These are phyloP conservation scores for Aspergillus avenaceus DNA, from an alignment of 495 filamentous ascomycete genomes.

Conservation along the genomic window DNA sequence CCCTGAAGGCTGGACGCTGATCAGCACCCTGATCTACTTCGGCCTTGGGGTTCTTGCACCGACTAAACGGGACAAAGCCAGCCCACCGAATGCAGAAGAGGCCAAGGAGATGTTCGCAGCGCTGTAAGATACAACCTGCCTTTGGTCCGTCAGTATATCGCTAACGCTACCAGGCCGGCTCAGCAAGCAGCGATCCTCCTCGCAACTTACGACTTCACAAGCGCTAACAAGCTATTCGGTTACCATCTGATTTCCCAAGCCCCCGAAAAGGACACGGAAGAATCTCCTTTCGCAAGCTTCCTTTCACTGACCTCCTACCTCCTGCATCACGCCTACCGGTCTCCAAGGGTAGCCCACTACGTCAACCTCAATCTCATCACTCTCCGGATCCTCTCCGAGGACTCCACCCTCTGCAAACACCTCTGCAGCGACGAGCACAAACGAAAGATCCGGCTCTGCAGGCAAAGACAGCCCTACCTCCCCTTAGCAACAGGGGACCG, in stretches of 20 bases:
- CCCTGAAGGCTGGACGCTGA: conserved; percentile 84
- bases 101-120: conserved; percentile 71
- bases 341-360: conserved; percentile 71
- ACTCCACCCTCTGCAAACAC: conserved; percentile 75
- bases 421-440: conserved; percentile 80
- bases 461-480: conserved; percentile 86
- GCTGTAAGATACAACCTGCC: conserved; percentile 52
- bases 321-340: conserved; percentile 87
- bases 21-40: conserved; percentile 75
- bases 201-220: conserved; percentile 86
- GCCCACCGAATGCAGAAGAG: conserved; percentile 61
- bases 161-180: conserved; percentile 55
- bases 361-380: conserved; percentile 77
- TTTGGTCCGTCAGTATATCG: too few relatives aligned
- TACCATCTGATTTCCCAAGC: conserved; percentile 68
- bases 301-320: conserved; percentile 90
- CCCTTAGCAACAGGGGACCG: conserved; percentile 69
- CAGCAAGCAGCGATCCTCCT: conserved; percentile 75
- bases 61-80: conserved; percentile 51
- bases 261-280: conserved; percentile 58
- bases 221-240: conserved; percentile 94
- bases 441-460: conserved; percentile 73
- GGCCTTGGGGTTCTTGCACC: conserved; percentile 75
- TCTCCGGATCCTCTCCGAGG: conserved; percentile 84
- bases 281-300: conserved; percentile 76